Evolutionary conservation across 768 basidiomycete species (phyloP), one percentile per base, ranked within the genome.

Genomic region (Tricholoma sp.): DNA sequence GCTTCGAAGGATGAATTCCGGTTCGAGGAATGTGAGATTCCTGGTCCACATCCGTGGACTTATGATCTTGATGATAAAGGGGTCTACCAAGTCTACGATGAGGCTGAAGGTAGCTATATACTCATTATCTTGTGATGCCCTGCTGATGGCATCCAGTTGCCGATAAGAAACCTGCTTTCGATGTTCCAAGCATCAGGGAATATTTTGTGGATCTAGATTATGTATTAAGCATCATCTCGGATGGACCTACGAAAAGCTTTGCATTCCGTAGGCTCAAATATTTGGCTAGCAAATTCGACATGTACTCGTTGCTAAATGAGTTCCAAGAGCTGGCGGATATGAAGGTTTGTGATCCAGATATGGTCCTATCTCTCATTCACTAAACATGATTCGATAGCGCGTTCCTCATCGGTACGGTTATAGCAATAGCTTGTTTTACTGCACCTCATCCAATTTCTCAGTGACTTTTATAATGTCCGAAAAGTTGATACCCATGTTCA

Each of bases 401-500:
- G 88, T 93, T 18, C 86, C 92, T 12, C 92, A 95, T 74, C 83
- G 91, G 90, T 91, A 61, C 36, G 70, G 66, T 12, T 34, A 42
- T n/a, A 53, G 58, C 58, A 62, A 52, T 24, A 18, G 24, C 28
- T 5, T 28, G 13, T 11, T 20, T 45, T 4, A 31, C 6, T 28
- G 15, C 10, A 3, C 55, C 24, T 45, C 13, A 41, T 42, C 9
- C 20, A 33, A 28, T 28, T 18, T 29, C n/a, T 66, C 24, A 95
- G 96, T 57, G 97, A 99, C 73, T 98, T 99, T 64, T 99, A 99
- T 73, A 99, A 99, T 68, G 79, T 94, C 51, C 86, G 97, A 24
- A 99, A 99, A 69, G 97, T 99, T 57, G 97, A 99, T 67, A 99
- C 97, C 7, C 97, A 99, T 71, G 92, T 99, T 29, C 97, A 99